These are phyloP conservation scores for Elaphomyces granulatus DNA, from an alignment of 495 filamentous ascomycete genomes.

Conservation along the genomic window DNA sequence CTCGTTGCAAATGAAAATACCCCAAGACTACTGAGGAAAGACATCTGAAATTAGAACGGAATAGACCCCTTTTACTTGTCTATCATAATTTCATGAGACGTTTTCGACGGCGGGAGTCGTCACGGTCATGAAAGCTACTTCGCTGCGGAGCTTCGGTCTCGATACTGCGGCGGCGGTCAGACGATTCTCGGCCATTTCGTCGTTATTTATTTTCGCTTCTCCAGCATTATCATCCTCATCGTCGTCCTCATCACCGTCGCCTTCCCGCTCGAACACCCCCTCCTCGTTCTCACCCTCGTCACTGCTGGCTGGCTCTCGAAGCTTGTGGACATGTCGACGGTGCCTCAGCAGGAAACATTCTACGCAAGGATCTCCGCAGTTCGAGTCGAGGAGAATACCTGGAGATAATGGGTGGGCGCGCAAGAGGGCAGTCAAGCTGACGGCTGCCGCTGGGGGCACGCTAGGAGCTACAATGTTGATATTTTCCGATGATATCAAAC, in stretches of 20 bases:
- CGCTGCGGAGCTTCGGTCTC: slow-evolving; percentile 24
- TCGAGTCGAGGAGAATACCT: not conserved
- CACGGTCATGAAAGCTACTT: slow-evolving; percentile 1
- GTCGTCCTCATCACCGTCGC: not conserved
- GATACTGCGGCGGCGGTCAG: slow-evolving; percentile 21
- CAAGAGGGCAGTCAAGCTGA: slow-evolving; percentile 27
- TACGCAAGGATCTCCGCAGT: not conserved
- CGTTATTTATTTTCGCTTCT: too few species aligned
- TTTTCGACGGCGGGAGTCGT: not conserved
- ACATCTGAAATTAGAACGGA: too few species aligned
- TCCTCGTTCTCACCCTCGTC: too few species aligned
- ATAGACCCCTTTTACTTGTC: too few species aligned
- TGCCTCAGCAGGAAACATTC: not conserved
- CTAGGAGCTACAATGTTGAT: slow-evolving; percentile 44
- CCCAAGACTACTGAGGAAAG: too few species aligned
- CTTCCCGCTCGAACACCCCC: not conserved
- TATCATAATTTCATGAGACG: not conserved
- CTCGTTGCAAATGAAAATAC: too few species aligned
- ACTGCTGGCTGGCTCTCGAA: too few species aligned
- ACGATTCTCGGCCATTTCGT: slow-evolving; percentile 1
- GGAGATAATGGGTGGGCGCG: not conserved
- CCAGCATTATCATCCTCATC: not conserved
- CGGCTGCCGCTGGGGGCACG: slow-evolving; percentile 38
- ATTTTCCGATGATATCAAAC: slow-evolving; percentile 57
- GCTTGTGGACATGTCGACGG: not conserved